Conservation (phyloP, 2,329 filamentous ascomycete genomes). For the Ascochyta lentis region DNA sequence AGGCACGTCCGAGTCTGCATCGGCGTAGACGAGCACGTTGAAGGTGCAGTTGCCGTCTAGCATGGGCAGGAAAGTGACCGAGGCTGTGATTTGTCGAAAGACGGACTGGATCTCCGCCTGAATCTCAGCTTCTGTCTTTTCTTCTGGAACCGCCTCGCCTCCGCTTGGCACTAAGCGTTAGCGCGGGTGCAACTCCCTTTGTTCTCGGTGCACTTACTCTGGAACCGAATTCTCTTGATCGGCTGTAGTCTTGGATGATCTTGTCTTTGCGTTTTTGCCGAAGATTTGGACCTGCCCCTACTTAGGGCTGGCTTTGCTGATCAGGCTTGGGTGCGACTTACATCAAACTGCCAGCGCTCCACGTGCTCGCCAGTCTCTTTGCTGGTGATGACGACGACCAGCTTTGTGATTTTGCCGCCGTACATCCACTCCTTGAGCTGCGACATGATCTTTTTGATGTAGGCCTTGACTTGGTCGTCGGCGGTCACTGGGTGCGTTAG, state of each 20-base stretch:
- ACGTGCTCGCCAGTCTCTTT: slow-evolving; percentile 97
- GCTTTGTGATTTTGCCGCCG: slow-evolving; percentile 93
- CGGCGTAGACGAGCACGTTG: slow-evolving; percentile 97
- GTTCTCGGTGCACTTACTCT: slow-evolving; percentile 52
- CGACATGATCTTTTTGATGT: slow-evolving; percentile 99
- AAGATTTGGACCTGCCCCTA: slow-evolving; percentile 63
- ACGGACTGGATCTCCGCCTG: slow-evolving; percentile 95
- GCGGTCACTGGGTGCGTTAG: slow-evolving; percentile 70
- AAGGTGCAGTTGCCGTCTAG: slow-evolving; percentile 95
- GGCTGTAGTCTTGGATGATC: slow-evolving; percentile 56
- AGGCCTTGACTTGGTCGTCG: slow-evolving; percentile 97
- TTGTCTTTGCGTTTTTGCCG: slow-evolving; percentile 58
- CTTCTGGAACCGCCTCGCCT: slow-evolving; percentile 48
- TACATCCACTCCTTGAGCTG: slow-evolving; percentile 99
- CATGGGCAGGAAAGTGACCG: slow-evolving; percentile 94
- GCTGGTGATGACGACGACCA: slow-evolving; percentile 94
- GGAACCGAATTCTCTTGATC: slow-evolving; percentile 75
- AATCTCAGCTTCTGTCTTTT: slow-evolving; percentile 93
- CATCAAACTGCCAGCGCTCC: slow-evolving; percentile 98
- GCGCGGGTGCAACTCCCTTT: not conserved
- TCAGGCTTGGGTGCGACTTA: slow-evolving; percentile 50
- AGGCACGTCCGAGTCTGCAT: slow-evolving; percentile 94
- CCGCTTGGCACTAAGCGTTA: slow-evolving; percentile 34
- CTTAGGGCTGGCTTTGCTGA: slow-evolving; percentile 38
- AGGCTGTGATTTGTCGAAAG: slow-evolving; percentile 97